A percentile compares a stretch with the other conserved stretches of the same genome.
Conservation (phyloP, 106 monocot species). For the Platanthera guangdongensis region DNA sequence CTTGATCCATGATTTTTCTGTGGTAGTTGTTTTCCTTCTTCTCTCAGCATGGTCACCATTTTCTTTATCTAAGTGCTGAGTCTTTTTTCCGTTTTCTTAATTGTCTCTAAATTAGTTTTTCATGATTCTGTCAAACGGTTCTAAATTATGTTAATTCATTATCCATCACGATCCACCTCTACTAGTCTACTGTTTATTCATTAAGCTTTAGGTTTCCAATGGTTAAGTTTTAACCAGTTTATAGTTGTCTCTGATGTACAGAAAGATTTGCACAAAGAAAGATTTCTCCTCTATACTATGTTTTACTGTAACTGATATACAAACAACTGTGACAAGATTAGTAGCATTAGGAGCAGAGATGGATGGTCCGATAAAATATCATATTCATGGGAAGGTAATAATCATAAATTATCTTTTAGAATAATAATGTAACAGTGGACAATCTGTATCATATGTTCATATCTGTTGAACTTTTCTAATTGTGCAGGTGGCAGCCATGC, state of each 20-base stretch:
- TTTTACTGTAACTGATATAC: conserved; percentile 80
- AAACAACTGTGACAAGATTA: conserved; percentile 59
- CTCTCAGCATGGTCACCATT: too few relatives aligned
- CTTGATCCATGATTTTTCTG: too few relatives aligned
- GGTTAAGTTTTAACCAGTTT: background rate
- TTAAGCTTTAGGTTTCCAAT: background rate
- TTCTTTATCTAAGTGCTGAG: too few relatives aligned
- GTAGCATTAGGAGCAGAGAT: conserved; percentile 77
- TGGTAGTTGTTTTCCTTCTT: too few relatives aligned
- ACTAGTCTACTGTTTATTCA: too few relatives aligned
- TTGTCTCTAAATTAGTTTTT: too few relatives aligned
- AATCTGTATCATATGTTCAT: background rate
- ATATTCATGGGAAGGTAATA: conserved; percentile 84
- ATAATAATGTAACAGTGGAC: background rate
- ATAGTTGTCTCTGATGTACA: conserved; percentile 9
- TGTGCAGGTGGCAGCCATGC: conserved; percentile 71
- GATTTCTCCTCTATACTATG: conserved; percentile 86
- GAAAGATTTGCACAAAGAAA: conserved; percentile 43
- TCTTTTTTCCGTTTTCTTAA: too few relatives aligned
- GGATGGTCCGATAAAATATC: conserved; percentile 86
- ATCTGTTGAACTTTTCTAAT: background rate
- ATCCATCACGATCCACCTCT: too few relatives aligned
- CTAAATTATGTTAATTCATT: too few relatives aligned
- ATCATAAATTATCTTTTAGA: background rate
- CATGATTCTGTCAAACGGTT: too few relatives aligned